phyloP scores from a whole-genome alignment of 2,329 filamentous ascomycete species.

The Aspergillus puulaauensis region DNA sequence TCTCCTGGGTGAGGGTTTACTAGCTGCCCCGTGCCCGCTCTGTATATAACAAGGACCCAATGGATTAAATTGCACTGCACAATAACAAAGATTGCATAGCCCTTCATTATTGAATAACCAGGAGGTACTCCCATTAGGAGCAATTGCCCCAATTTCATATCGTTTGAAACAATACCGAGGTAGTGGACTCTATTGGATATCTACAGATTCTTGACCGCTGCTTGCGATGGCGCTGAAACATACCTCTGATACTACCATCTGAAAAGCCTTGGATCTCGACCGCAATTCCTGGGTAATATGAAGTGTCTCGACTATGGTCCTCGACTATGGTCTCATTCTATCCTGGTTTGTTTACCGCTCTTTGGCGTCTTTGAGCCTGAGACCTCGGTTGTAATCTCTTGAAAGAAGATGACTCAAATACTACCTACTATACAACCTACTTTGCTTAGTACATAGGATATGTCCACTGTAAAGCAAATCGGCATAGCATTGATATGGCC shows the following conservation, averaged over 20 bases:
- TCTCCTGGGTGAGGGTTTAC: too few species aligned
- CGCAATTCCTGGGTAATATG: neutral
- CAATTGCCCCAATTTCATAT: neutral
- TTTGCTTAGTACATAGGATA: neutral
- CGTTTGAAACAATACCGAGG: neutral
- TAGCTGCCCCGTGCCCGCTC: too few species aligned
- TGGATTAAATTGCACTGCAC: too few species aligned
- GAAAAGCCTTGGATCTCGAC: neutral
- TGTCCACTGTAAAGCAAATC: neutral
- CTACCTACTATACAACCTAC: neutral
- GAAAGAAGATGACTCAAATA: neutral
- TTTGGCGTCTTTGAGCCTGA: neutral
- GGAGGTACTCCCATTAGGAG: neutral
- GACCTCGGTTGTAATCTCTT: neutral
- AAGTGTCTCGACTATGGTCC: neutral
- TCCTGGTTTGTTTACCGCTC: neutral
- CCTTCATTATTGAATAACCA: neutral
- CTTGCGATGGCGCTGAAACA: neutral
- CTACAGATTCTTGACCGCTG: constrained; percentile 2
- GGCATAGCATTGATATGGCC: neutral
- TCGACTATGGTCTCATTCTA: neutral
- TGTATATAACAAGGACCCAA: too few species aligned
- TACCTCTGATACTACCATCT: neutral
- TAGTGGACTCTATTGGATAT: neutral
- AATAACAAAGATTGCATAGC: neutral